A percentile compares a stretch with the other conserved stretches of the same genome.
Evolutionary conservation across 78 protist genomes (phyloP).

Genomic region (Emiliania huxleyi): DNA sequence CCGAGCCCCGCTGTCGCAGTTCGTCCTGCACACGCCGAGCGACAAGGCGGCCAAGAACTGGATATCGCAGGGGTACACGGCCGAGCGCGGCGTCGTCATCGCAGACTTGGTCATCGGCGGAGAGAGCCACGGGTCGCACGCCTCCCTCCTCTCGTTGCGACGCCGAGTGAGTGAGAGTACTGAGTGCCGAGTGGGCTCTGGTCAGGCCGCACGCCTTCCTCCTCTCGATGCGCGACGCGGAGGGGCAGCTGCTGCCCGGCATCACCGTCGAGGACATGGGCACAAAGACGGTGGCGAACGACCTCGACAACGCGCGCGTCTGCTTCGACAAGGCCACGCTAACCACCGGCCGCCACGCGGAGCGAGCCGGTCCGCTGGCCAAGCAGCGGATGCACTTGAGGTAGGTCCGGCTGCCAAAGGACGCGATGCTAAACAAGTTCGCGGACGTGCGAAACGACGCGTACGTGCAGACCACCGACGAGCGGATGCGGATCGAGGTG

Average conservation of each 20-base stretch:
- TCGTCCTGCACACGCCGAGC: conserved; percentile 18
- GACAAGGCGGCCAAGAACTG: conserved; percentile 43
- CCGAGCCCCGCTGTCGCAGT: too few relatives aligned
- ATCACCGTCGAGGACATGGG: conserved; percentile 53
- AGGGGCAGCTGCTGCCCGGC: conserved; percentile 36
- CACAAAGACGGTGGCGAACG: conserved; percentile 55
- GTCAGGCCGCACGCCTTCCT: conserved; percentile 60
- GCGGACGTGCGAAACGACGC: neutral
- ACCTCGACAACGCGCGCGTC: conserved; percentile 61
- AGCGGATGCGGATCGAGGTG: conserved; percentile 29
- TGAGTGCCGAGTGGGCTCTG: too few relatives aligned
- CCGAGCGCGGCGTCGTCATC: conserved; percentile 45
- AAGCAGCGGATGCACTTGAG: too few relatives aligned
- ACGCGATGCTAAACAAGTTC: neutral
- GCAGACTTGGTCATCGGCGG: conserved; percentile 47
- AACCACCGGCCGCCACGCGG: too few relatives aligned
- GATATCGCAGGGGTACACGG: conserved; percentile 51
- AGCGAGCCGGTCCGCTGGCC: too few relatives aligned
- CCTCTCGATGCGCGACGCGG: conserved; percentile 29
- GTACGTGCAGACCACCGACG: neutral
- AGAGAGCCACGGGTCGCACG: conserved; percentile 53
- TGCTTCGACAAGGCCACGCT: conserved; percentile 17
- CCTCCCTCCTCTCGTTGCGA: too few relatives aligned
- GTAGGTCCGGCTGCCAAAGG: conserved; percentile 20
- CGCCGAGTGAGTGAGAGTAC: neutral